Conservation (phyloP, 1,284 basidiomycete genomes). For the Puccinia hordei region DNA sequence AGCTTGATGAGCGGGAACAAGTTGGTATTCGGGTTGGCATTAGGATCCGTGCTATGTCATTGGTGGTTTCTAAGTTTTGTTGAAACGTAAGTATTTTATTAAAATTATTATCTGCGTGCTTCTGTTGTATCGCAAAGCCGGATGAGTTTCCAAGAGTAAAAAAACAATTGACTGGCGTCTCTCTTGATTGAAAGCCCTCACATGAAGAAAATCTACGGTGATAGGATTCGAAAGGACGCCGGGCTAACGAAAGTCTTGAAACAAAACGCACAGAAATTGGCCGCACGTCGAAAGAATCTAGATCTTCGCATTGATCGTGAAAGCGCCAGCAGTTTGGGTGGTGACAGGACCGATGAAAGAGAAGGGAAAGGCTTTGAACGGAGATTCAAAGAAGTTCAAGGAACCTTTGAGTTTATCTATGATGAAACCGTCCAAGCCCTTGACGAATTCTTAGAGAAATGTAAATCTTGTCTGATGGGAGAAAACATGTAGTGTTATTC, state of each 20-base stretch:
- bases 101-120: conserved; percentile 65
- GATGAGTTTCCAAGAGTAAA: conserved; percentile 16
- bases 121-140: conserved; percentile 4
- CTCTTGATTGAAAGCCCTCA: conserved; percentile 70
- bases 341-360: conserved; percentile 62
- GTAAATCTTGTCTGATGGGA: conserved; percentile 63
- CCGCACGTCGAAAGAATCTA: conserved; percentile 74
- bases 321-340: conserved; percentile 57
- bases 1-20: conserved; percentile 86
- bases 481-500: not conserved
- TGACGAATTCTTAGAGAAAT: conserved; percentile 87
- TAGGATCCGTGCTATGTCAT: conserved; percentile 71
- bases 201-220: conserved; percentile 92
- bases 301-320: conserved; percentile 53
- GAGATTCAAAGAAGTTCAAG: conserved; percentile 83
- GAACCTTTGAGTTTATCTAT: conserved; percentile 90
- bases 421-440: conserved; percentile 85
- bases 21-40: conserved; percentile 78
- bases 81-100: conserved; percentile 53
- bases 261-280: conserved; percentile 51
- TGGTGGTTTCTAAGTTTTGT: conserved; percentile 60
- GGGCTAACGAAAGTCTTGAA: conserved; percentile 96
- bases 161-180: conserved; percentile 13
- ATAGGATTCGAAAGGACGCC: conserved; percentile 86
- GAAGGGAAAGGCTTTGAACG: conserved; percentile 66